phyloP scores from a whole-genome alignment of 768 basidiomycete species.

The Pisolithus orientalis region DNA sequence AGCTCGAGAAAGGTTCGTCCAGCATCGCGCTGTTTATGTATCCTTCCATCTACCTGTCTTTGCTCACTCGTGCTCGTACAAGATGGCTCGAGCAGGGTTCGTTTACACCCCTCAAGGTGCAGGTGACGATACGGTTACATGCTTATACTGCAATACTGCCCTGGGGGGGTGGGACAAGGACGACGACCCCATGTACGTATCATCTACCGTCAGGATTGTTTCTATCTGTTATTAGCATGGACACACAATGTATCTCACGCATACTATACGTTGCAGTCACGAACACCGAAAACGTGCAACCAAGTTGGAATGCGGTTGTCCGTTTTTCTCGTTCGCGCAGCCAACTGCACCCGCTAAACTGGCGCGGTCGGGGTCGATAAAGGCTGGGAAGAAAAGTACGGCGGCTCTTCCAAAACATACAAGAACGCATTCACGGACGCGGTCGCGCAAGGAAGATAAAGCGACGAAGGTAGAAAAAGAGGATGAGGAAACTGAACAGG shows the following conservation, averaged over 20 bases:
- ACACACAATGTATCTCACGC: neutral
- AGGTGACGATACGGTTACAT: slow-evolving; percentile 77
- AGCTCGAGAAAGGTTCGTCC: slow-evolving; percentile 56
- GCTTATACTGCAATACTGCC: slow-evolving; percentile 75
- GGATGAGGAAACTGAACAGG: neutral
- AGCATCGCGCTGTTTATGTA: neutral
- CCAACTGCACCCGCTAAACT: slow-evolving; percentile 24
- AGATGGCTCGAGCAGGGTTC: slow-evolving; percentile 92
- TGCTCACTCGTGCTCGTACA: slow-evolving; percentile 5
- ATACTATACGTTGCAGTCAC: slow-evolving; percentile 36
- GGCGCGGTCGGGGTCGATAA: slow-evolving; percentile 26
- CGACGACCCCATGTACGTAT: slow-evolving; percentile 81
- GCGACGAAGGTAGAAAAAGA: slow-evolving; percentile 3
- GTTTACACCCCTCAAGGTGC: slow-evolving; percentile 62
- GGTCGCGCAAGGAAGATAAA: slow-evolving; percentile 3
- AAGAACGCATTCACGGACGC: slow-evolving; percentile 4
- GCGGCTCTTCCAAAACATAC: slow-evolving; percentile 13
- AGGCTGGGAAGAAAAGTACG: slow-evolving; percentile 24
- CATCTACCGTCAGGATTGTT: neutral
- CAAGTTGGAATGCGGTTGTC: slow-evolving; percentile 38
- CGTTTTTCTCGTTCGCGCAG: slow-evolving; percentile 32
- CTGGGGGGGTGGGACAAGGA: slow-evolving; percentile 83
- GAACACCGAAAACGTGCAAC: slow-evolving; percentile 67
- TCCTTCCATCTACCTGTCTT: neutral
- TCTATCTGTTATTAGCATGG: neutral